Evolutionary conservation across 352 stramenopile genomes (phyloP).

Genomic region (Globisporangium polare): DNA sequence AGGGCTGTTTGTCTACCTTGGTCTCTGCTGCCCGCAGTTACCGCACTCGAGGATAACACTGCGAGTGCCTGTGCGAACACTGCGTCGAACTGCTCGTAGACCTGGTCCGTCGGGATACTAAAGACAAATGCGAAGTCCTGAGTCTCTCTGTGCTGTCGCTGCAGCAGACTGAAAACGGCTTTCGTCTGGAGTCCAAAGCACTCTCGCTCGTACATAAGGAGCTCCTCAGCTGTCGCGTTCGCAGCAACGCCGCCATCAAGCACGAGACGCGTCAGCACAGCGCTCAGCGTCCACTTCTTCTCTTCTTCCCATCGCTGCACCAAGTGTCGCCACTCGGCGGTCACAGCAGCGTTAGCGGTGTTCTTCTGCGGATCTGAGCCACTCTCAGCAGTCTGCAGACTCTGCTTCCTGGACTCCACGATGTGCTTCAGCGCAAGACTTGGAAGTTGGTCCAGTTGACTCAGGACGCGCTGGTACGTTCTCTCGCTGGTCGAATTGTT

Average conservation of each 20-base stretch:
- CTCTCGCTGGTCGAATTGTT: not conserved
- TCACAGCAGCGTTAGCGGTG: constrained; percentile 15
- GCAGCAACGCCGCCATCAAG: not conserved
- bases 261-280: constrained; percentile 27
- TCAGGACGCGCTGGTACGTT: constrained; percentile 23
- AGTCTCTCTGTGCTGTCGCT: constrained; percentile 8
- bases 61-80: constrained; percentile 10
- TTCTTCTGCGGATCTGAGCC: not conserved
- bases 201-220: constrained; percentile 3
- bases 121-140: constrained; percentile 20
- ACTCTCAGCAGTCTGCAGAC: not conserved
- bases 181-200: constrained; percentile 58
- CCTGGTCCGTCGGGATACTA: constrained; percentile 17
- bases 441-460: constrained; percentile 26
- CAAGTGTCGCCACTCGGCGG: constrained; percentile 24
- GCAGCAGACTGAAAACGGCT: constrained; percentile 31
- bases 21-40: not conserved
- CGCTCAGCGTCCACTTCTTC: constrained; percentile 32
- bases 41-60: not conserved
- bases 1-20: constrained; percentile 12
- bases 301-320: constrained; percentile 21
- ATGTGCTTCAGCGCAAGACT: constrained; percentile 32
- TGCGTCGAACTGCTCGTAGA: constrained; percentile 25
- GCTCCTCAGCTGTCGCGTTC: constrained; percentile 19
- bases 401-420: not conserved